A percentile compares a stretch with the other conserved stretches of the same genome.
Conservation (phyloP, 306 rosid genomes). For the Urtica urens region DNA sequence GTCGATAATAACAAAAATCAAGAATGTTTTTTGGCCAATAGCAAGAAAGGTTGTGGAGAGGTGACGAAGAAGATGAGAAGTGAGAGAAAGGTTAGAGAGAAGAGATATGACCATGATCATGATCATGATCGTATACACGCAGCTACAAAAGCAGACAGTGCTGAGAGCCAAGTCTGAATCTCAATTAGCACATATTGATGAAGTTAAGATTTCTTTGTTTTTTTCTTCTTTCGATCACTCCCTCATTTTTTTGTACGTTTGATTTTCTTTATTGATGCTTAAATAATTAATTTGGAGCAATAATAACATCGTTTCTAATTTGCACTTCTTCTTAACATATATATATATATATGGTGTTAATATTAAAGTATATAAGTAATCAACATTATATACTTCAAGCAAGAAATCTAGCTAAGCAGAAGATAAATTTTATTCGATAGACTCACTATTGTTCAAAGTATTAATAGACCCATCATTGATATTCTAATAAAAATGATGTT, state of each 20-base stretch:
- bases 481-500: too few relatives aligned
- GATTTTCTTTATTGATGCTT: too few relatives aligned
- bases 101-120: not conserved
- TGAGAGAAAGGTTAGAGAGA: slow-evolving; percentile 21
- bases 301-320: not conserved
- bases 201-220: slow-evolving; percentile 11
- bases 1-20: too few relatives aligned
- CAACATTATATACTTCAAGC: too few relatives aligned
- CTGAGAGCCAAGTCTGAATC: slow-evolving; percentile 44
- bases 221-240: not conserved
- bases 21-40: slow-evolving; percentile 14
- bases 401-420: too few relatives aligned
- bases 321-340: too few relatives aligned
- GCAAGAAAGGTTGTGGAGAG: slow-evolving; percentile 27
- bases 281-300: not conserved
- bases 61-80: slow-evolving; percentile 24
- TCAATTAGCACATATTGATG: too few relatives aligned
- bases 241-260: not conserved
- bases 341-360: too few relatives aligned
- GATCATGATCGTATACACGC: not conserved
- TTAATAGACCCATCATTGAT: too few relatives aligned
- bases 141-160: slow-evolving; percentile 37
- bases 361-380: too few relatives aligned
- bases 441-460: too few relatives aligned
- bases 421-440: too few relatives aligned